Evolutionary conservation across 345 rosid species (phyloP).

Genomic region (Mercurialis annua): DNA sequence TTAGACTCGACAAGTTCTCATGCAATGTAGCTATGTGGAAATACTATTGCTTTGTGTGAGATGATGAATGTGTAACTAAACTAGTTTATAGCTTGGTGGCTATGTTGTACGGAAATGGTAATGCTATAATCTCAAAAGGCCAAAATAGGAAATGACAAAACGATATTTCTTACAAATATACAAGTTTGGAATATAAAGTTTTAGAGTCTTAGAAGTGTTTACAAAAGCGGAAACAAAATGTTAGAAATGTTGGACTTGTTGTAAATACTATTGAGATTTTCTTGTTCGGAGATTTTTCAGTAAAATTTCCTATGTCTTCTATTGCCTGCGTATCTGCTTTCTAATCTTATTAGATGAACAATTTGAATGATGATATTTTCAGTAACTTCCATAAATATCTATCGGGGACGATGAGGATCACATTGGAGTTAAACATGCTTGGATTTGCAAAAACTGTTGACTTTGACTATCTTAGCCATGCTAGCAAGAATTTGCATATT

Average conservation of each 20-base stretch:
- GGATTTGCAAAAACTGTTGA: background rate
- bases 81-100: no score
- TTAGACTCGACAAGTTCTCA: no score
- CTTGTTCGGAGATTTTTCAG: background rate
- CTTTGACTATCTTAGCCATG: background rate
- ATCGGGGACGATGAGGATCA: background rate
- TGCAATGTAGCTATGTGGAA: background rate
- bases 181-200: no score
- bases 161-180: no score
- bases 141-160: no score
- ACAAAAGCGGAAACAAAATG: background rate
- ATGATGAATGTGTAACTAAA: no score
- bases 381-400: no score
- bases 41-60: background rate
- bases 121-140: no score
- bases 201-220: background rate
- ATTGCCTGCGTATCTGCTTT: background rate
- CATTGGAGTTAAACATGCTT: background rate
- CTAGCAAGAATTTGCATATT: background rate
- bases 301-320: background rate
- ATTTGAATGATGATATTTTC: background rate
- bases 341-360: background rate
- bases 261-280: no score
- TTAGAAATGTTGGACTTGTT: no score
- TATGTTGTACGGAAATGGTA: no score